Conservation (phyloP, 441 rosid genomes). For the Corymbia calophylla region DNA sequence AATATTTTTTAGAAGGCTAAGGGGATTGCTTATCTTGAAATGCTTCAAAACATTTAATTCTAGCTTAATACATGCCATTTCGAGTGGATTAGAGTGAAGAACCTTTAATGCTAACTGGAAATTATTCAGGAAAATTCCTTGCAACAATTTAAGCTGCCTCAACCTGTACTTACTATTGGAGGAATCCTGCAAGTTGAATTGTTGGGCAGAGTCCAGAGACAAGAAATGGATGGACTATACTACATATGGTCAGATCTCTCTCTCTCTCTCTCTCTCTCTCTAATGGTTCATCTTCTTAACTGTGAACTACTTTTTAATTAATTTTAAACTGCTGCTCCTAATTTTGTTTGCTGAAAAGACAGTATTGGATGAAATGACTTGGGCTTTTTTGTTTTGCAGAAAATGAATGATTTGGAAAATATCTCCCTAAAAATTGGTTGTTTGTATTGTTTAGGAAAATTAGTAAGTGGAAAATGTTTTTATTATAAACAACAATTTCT, state of each 20-base stretch:
- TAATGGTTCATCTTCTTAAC: not conserved
- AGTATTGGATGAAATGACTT: not conserved
- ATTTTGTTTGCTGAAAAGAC: not conserved
- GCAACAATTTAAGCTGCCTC: slow-evolving; percentile 9
- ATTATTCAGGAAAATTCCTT: slow-evolving; percentile 2
- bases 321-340: not conserved
- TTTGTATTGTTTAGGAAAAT: not conserved
- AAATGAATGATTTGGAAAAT: not conserved
- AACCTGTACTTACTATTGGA: slow-evolving; percentile 4
- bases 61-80: not conserved
- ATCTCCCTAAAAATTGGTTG: not conserved
- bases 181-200: slow-evolving; percentile 11
- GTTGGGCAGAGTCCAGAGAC: slow-evolving; percentile 17
- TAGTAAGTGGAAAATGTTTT: not conserved
- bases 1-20: not conserved
- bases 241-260: slow-evolving; percentile 9
- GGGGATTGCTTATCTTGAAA: not conserved
- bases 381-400: not conserved
- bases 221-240: slow-evolving; percentile 14
- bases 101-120: not conserved
- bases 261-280: not conserved
- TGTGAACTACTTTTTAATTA: not conserved
- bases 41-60: not conserved
- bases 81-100: not conserved
- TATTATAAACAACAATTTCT: not conserved